phyloP scores from a whole-genome alignment of 2,329 filamentous ascomycete species.

The Verticillium alfalfae region DNA sequence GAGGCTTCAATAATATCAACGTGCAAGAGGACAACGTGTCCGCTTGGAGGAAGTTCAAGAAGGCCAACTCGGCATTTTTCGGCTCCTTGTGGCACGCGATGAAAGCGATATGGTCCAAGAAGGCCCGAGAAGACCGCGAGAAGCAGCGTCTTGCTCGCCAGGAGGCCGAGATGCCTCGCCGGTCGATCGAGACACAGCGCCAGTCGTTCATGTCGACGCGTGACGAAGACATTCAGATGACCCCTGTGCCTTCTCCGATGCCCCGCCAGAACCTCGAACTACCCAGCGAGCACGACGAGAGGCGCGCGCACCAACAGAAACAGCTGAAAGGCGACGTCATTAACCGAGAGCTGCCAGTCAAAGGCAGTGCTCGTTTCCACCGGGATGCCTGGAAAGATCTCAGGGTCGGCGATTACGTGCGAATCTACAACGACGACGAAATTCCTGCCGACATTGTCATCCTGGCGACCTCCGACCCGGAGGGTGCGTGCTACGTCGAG shows the following conservation, averaged over 20 bases:
- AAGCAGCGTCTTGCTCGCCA: conserved; percentile 37
- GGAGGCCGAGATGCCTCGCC: conserved; percentile 36
- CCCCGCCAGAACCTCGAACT: conserved; percentile 36
- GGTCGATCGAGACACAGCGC: conserved; percentile 59
- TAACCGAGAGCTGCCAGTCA: conserved; percentile 59
- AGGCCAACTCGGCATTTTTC: conserved; percentile 65
- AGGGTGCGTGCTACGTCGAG: conserved; percentile 94
- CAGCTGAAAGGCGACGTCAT: conserved; percentile 57
- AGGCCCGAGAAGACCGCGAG: conserved; percentile 41
- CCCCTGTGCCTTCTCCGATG: conserved; percentile 79
- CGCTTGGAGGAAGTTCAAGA: conserved; percentile 83
- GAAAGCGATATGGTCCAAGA: conserved; percentile 43
- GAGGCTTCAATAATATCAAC: conserved; percentile 91
- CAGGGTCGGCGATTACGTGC: conserved; percentile 91
- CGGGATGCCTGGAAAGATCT: conserved; percentile 93
- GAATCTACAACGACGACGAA: conserved; percentile 93
- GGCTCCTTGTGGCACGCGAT: conserved; percentile 46
- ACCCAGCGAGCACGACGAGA: conserved; percentile 26
- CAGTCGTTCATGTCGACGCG: conserved; percentile 48
- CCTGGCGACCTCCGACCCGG: conserved; percentile 84
- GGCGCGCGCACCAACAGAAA: conserved; percentile 30
- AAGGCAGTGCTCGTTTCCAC: conserved; percentile 78
- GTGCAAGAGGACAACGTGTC: conserved; percentile 82
- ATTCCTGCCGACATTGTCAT: conserved; percentile 92
- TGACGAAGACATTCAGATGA: conserved; percentile 85